Evolutionary conservation across 768 basidiomycete genomes (phyloP), one percentile per base, ranked within the genome.

Genomic region (Lactarius hengduanensis): DNA sequence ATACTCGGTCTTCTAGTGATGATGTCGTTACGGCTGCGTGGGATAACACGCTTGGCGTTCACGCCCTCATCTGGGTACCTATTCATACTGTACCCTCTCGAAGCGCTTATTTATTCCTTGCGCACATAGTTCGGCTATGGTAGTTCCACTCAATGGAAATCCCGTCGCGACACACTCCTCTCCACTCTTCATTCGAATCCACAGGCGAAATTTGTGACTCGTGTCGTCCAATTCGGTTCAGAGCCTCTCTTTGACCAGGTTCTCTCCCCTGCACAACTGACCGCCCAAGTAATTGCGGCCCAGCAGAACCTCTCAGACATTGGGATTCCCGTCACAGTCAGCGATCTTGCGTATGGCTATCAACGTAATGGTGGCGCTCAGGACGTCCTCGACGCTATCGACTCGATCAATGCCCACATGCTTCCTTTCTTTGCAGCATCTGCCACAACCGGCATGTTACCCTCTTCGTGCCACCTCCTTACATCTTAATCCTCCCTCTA

Each of bases 21-120:
- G 79, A 88, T 65, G 73, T 89, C 47, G 78, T 90, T 32, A 80
- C 86, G 40, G 88, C 89, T 34, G 88, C 88, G 9, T 90, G 87
- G 87, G 74, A 77, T 26, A 84, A 85, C 43, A 80, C 82, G 15
- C 75, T 91, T 26, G 88, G 89, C 58, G 84, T 91, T 4, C 88
- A 90, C 68, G 86, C 87, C 26, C 76, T 90, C 26, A 84, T 90
- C 64, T 91, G 88, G 88, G 88, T 88, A 73, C 65, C 80, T 57
- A 34, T 26, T 45, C 22, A n/a, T 15, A 34, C 10, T 50, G 4
- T 22, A 32, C 41, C 10, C 34, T 47, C n/a, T 20, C 41, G 26
- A 40, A 7, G 3, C 53, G 32, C 16, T 6, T 6, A 60, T 22
- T 41, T 18, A 16, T 50, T 15, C 13, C n/a, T 58, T 50, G 9